Evolutionary conservation across 257 asterid species (phyloP).

Genomic region (Gentiana dahurica): DNA sequence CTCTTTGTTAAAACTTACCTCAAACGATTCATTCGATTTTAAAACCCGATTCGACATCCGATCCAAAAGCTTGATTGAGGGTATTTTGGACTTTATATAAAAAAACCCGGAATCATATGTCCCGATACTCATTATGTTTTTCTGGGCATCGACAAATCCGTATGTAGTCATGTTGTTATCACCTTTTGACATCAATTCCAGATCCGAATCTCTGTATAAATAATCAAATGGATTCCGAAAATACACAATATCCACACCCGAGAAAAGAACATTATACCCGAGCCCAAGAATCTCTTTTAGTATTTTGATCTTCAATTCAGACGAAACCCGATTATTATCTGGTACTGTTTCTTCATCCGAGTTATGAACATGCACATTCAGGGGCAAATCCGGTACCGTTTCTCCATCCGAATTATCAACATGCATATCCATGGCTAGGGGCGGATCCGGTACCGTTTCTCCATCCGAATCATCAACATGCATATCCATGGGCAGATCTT

Average conservation of each 20-base stretch:
- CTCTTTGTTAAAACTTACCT: slow-evolving; percentile 58
- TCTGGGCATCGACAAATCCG: slow-evolving; percentile 43
- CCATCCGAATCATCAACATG: too few relatives aligned
- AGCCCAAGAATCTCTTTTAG: slow-evolving; percentile 58
- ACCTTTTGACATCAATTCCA: slow-evolving; percentile 72
- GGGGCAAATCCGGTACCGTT: slow-evolving; percentile 13
- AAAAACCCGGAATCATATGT: slow-evolving; percentile 59
- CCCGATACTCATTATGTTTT: slow-evolving; percentile 61
- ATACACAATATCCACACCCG: slow-evolving; percentile 59
- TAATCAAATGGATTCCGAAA: slow-evolving; percentile 49
- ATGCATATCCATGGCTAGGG: slow-evolving; percentile 8
- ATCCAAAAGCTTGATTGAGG: slow-evolving; percentile 63
- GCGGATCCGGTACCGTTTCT: slow-evolving; percentile 29
- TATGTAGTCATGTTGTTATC: slow-evolving; percentile 53
- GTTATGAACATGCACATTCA: slow-evolving; percentile 13
- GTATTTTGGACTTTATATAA: slow-evolving; percentile 54
- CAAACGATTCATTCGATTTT: slow-evolving; percentile 41
- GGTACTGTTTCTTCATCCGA: slow-evolving; percentile 16
- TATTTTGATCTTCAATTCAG: slow-evolving; percentile 46
- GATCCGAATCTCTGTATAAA: slow-evolving; percentile 56
- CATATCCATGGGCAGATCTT: too few relatives aligned
- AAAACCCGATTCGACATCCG: slow-evolving; percentile 45
- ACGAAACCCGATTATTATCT: slow-evolving; percentile 51
- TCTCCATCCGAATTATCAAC: slow-evolving; percentile 27
- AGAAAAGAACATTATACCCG: slow-evolving; percentile 59